These are phyloP conservation scores for Aspergillus wentii DNA, from an alignment of 495 filamentous ascomycete species.

Conservation along the genomic window DNA sequence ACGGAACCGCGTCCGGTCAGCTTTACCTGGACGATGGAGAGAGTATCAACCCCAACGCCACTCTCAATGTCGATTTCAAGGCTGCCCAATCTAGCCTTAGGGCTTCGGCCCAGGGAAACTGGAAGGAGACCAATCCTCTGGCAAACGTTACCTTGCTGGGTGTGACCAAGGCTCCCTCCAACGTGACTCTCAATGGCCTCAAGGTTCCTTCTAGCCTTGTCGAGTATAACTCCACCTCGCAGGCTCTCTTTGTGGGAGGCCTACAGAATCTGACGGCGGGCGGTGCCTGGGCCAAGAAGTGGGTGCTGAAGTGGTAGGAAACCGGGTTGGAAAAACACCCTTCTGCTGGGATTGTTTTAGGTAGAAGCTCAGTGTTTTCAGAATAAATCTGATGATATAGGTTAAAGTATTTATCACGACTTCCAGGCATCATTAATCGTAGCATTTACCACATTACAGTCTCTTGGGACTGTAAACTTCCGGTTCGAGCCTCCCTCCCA, in stretches of 20 bases:
- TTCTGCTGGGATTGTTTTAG: too few relatives aligned
- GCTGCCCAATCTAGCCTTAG: slow-evolving; percentile 41
- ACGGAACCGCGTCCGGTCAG: slow-evolving; percentile 56
- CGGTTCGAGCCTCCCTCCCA: slow-evolving; percentile 68
- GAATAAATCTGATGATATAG: neutral
- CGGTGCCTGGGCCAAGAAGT: slow-evolving; percentile 55
- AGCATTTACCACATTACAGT: slow-evolving; percentile 36
- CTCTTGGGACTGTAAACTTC: slow-evolving; percentile 47
- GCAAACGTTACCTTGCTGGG: slow-evolving; percentile 66
- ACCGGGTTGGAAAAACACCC: too few relatives aligned
- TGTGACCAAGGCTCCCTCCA: slow-evolving; percentile 33
- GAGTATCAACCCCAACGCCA: slow-evolving; percentile 54
- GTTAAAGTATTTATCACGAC: too few relatives aligned
- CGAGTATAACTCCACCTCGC: slow-evolving; percentile 41
- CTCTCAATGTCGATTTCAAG: slow-evolving; percentile 54
- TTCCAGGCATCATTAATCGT: slow-evolving; percentile 32
- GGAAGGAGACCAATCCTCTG: slow-evolving; percentile 55
- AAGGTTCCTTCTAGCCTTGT: slow-evolving; percentile 34
- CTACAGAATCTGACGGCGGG: slow-evolving; percentile 42
- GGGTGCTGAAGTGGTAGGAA: slow-evolving; percentile 59
- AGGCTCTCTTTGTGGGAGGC: slow-evolving; percentile 45
- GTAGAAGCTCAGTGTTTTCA: slow-evolving; percentile 1
- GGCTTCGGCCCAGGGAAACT: slow-evolving; percentile 46
- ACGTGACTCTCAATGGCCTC: slow-evolving; percentile 49
- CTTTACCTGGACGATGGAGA: slow-evolving; percentile 86